Conservation (phyloP, 2,329 filamentous ascomycete species). For the Penicillium palitans region DNA sequence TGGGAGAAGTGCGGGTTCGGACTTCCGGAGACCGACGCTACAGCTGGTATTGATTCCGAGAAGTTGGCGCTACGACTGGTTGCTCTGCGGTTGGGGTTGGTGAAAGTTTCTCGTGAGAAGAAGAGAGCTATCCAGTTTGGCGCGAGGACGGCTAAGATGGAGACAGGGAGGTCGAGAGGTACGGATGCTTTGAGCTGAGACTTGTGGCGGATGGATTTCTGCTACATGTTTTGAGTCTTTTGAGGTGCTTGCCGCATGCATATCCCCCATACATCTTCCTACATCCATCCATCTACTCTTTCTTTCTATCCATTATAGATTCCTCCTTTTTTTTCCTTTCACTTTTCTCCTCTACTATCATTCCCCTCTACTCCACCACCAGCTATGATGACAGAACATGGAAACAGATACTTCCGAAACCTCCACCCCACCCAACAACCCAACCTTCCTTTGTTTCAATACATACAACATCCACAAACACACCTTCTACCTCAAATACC, state of each 20-base stretch:
- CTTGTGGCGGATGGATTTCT: neutral
- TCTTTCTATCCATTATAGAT: neutral
- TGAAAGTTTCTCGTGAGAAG: constrained; percentile 74
- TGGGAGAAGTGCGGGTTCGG: constrained; percentile 88
- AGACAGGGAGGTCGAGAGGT: constrained; percentile 64
- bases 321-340: neutral
- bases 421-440: constrained; percentile 8
- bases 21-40: constrained; percentile 37
- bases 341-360: neutral
- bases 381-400: constrained; percentile 44
- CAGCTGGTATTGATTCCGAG: constrained; percentile 56
- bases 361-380: constrained; percentile 6
- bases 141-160: constrained; percentile 79
- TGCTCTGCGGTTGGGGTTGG: constrained; percentile 72
- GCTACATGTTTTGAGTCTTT: neutral
- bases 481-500: constrained; percentile 1
- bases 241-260: neutral
- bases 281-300: neutral
- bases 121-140: constrained; percentile 91
- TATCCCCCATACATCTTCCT: neutral
- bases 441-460: neutral
- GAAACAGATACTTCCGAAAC: constrained; percentile 48
- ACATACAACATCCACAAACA: neutral
- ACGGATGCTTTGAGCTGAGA: constrained; percentile 54
- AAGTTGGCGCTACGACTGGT: constrained; percentile 80